These are phyloP conservation scores for Penicillium glabrum DNA, from an alignment of 2,329 filamentous ascomycete species.

Conservation along the genomic window DNA sequence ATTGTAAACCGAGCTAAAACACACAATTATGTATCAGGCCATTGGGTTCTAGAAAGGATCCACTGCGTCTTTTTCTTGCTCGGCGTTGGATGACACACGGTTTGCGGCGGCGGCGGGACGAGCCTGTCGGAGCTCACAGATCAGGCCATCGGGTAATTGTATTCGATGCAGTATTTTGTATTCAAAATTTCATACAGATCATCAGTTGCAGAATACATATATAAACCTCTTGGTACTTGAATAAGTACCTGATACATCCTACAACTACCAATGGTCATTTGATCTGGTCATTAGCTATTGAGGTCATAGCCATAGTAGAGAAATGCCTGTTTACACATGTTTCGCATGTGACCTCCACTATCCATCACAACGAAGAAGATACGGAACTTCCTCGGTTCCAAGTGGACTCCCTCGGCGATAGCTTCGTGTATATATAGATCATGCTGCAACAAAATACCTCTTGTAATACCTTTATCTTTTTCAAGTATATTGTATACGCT, in stretches of 20 bases:
- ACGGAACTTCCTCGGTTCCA: slow-evolving; percentile 10
- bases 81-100: slow-evolving; percentile 26
- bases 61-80: slow-evolving; percentile 25
- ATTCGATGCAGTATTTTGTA: background rate
- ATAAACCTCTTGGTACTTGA: background rate
- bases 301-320: background rate
- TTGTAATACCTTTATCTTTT: background rate
- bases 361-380: slow-evolving; percentile 9
- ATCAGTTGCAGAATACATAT: background rate
- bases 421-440: background rate
- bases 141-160: slow-evolving; percentile 1
- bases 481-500: background rate
- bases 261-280: background rate
- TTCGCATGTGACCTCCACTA: slow-evolving; percentile 16
- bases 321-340: background rate
- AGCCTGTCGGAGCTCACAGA: slow-evolving; percentile 15
- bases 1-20: background rate
- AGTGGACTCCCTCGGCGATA: slow-evolving; percentile 4
- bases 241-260: background rate
- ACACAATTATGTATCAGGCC: background rate
- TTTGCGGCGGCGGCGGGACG: slow-evolving; percentile 10
- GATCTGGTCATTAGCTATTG: background rate
- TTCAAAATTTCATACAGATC: background rate
- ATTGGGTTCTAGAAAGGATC: slow-evolving; percentile 11
- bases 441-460: background rate